Percentiles rank a stretch among this genome's conserved stretches.
These are phyloP conservation scores for Kalaharituber pfeilii DNA, from an alignment of 2,329 filamentous ascomycete species.

Conservation along the genomic window DNA sequence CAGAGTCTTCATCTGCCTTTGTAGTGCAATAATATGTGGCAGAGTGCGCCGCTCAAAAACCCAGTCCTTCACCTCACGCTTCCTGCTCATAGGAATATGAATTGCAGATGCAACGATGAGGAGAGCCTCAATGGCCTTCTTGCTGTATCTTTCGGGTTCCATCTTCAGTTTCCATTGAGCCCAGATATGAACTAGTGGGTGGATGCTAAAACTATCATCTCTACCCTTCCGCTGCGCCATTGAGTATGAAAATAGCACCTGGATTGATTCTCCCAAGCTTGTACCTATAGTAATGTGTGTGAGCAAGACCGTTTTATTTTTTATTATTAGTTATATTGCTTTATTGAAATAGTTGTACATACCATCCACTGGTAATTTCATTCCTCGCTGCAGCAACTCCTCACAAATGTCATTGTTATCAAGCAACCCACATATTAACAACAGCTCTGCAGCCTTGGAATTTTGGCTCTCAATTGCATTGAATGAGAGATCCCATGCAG, in stretches of 20 bases:
- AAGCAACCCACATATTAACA: constrained; percentile 17
- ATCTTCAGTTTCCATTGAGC: neutral
- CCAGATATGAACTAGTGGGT: constrained; percentile 16
- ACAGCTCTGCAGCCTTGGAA: constrained; percentile 9
- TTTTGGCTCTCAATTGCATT: constrained; percentile 11
- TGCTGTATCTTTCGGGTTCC: neutral
- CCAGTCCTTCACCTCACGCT: neutral
- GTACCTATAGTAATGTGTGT: neutral
- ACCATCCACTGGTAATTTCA: neutral
- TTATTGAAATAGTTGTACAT: neutral
- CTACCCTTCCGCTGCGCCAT: constrained; percentile 3
- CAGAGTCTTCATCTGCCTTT: neutral
- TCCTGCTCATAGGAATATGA: neutral
- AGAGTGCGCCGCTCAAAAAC: neutral
- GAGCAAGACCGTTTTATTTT: neutral
- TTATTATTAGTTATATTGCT: too few species aligned
- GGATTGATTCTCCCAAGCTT: constrained; percentile 1
- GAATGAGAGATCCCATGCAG: constrained; percentile 1
- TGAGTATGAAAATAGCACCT: constrained; percentile 12
- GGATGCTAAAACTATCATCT: constrained; percentile 6
- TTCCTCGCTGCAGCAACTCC: constrained; percentile 2
- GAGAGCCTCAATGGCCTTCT: neutral
- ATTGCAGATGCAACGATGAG: neutral
- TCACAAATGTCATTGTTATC: constrained; percentile 16
- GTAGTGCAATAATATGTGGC: neutral